Percentiles rank a stretch among this genome's conserved stretches.
These are phyloP conservation scores for Amanita thiersii DNA, from an alignment of 768 basidiomycete species.

Conservation along the genomic window DNA sequence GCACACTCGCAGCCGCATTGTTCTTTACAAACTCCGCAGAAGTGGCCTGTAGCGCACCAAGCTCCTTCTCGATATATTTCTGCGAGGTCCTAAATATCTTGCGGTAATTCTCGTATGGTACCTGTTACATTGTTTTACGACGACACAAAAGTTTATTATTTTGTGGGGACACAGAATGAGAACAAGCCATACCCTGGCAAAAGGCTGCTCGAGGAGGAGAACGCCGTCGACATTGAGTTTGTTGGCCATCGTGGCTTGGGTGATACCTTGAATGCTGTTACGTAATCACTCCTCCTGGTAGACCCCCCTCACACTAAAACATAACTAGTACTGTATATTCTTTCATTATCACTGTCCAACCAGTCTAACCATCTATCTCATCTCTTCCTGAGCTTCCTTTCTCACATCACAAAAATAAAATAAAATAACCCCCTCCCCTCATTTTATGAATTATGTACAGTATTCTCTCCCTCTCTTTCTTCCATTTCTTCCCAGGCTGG, in stretches of 20 bases:
- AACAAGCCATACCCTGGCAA: constrained; percentile 64
- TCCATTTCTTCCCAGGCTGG: too few relatives aligned
- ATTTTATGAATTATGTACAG: too few relatives aligned
- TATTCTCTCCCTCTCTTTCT: too few relatives aligned
- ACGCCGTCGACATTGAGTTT: constrained; percentile 68
- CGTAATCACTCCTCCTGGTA: background rate
- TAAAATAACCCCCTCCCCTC: too few relatives aligned
- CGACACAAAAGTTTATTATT: constrained; percentile 4
- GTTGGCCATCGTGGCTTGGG: constrained; percentile 25
- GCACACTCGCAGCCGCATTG: constrained; percentile 18
- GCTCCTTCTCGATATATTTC: constrained; percentile 74
- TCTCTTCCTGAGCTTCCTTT: too few relatives aligned
- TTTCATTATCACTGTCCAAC: too few relatives aligned
- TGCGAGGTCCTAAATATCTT: constrained; percentile 82
- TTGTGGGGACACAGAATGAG: background rate
- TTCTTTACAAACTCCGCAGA: constrained; percentile 53
- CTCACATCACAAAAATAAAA: too few relatives aligned
- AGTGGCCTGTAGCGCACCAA: constrained; percentile 47
- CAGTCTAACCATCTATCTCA: too few relatives aligned
- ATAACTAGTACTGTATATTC: too few relatives aligned
- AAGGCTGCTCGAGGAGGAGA: constrained; percentile 80
- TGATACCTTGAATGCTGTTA: background rate
- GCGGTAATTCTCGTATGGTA: constrained; percentile 85
- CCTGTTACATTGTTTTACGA: constrained; percentile 36
- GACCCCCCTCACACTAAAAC: too few relatives aligned